Base-by-base conservation (phyloP, 805 yeast genomes). In the Maudiozyma barnettii region DNA sequence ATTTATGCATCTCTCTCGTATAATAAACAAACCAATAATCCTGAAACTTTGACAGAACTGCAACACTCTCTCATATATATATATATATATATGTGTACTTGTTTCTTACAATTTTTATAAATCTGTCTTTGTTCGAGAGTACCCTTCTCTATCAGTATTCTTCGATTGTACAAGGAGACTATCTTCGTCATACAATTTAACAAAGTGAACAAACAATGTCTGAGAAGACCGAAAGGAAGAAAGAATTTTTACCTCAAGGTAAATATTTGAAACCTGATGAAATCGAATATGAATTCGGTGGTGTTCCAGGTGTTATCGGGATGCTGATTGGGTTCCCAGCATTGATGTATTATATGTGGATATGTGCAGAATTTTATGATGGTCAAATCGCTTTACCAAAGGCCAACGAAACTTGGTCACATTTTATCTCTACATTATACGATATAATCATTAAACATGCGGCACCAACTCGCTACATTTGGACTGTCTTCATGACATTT, bases 281-380 rank as follows among this genome's bases (percentile, higher is more conserved):
- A 47, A 74, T 79, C 50, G 91, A 81, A 59, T 87, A 79, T 71
- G 98, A 93, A 57, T 93, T 91, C 61, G 99, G 99, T 45, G 98
- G 98, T 0, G 83, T 95, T 22, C 66, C 73, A 6, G 99, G 99
- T 48, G 96, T 88, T 43, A 49, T 82, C 19, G 91, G 90, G 6
- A 91, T 93, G 98, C 78, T 91, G 81, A 62, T 78, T 41, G 95
- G 95, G 3, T 93, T 93, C 70, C 99, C 99, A 7, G 61, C 82
- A 42, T 73, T 93, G 60, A 93, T 93, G 99, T 87, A 83, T 75
- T 93, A 93, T 69, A 84, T 93, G 93, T 91, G 96, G 95, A 81
- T 91, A 46, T 76, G 88, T 58, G 91, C 93, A 45, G 77, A 78
- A 51, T 89, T 83, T 65, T 87, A 88, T 67, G 71, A 71, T 52